Conservation (phyloP, 257 asterid species). For the Capsicum baccatum region DNA sequence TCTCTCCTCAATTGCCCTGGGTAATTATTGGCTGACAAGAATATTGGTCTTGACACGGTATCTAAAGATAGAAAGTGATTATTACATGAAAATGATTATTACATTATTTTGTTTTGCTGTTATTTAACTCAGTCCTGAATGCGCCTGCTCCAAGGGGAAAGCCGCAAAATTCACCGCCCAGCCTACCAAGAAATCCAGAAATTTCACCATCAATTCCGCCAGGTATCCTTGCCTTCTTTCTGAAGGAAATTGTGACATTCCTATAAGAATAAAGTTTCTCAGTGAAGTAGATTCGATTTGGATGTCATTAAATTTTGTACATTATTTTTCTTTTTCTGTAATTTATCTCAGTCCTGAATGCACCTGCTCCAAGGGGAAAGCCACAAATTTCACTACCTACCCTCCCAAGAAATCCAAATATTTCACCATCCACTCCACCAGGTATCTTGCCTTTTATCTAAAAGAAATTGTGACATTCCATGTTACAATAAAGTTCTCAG, state of each 20-base stretch:
- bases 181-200: slow-evolving; percentile 37
- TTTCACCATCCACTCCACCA: slow-evolving; percentile 55
- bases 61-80: neutral
- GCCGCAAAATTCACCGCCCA: slow-evolving; percentile 46
- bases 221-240: slow-evolving; percentile 37
- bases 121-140: slow-evolving; percentile 39
- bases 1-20: slow-evolving; percentile 18
- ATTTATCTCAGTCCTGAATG: slow-evolving; percentile 40
- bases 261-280: slow-evolving; percentile 27
- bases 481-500: slow-evolving; percentile 29
- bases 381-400: slow-evolving; percentile 46
- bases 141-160: slow-evolving; percentile 42
- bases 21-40: slow-evolving; percentile 14
- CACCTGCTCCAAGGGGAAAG: slow-evolving; percentile 42
- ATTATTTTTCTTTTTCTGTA: slow-evolving; percentile 10
- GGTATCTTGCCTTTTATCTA: slow-evolving; percentile 36
- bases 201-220: slow-evolving; percentile 55
- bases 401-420: slow-evolving; percentile 38
- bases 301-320: slow-evolving; percentile 21
- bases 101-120: slow-evolving; percentile 19
- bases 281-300: slow-evolving; percentile 24
- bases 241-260: neutral
- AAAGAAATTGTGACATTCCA: neutral
- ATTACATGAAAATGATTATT: too few species aligned
- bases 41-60: neutral